Percentiles rank a stretch among this genome's conserved stretches.
These are phyloP conservation scores for Calendula officinalis DNA, from an alignment of 129 eudicot species.

Conservation along the genomic window DNA sequence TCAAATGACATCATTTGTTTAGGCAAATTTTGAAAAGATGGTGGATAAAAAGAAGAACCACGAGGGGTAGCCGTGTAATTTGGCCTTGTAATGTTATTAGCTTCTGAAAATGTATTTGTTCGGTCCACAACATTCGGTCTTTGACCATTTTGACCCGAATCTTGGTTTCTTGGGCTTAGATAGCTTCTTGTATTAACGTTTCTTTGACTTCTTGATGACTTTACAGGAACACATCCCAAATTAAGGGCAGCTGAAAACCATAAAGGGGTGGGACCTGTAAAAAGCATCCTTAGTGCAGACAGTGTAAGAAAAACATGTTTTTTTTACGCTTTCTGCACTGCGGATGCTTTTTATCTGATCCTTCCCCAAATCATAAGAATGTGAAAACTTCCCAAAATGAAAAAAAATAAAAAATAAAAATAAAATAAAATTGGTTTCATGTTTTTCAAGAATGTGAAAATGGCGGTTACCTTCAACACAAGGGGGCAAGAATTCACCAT, in stretches of 20 bases:
- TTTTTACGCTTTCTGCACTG: no score
- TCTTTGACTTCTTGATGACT: constrained; percentile 85
- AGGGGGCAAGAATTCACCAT: constrained; percentile 77
- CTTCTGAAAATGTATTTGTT: constrained; percentile 31
- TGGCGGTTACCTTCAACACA: constrained; percentile 82
- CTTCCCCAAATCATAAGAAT: no score
- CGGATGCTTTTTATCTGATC: no score
- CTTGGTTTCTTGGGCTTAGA: constrained; percentile 58
- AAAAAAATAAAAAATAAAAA: constrained; percentile 6
- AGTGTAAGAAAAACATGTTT: no score
- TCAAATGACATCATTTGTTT: constrained; percentile 35
- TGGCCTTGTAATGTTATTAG: constrained; percentile 30
- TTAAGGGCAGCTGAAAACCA: constrained; percentile 84
- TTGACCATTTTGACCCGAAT: constrained; percentile 32
- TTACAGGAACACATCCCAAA: constrained; percentile 80
- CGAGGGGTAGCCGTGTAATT: constrained; percentile 26
- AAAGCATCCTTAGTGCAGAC: no score
- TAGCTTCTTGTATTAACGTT: constrained; percentile 67
- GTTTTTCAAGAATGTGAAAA: constrained; percentile 19
- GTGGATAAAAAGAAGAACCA: constrained; percentile 35
- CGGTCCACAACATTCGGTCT: constrained; percentile 30
- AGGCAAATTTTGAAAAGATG: constrained; percentile 33
- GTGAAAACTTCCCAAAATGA: background rate
- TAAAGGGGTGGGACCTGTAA: background rate
- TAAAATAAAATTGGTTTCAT: background rate